A percentile compares a stretch with the other conserved stretches of the same genome.
Conservation (phyloP, 345 rosid species). For the Sisymbrium irio region DNA sequence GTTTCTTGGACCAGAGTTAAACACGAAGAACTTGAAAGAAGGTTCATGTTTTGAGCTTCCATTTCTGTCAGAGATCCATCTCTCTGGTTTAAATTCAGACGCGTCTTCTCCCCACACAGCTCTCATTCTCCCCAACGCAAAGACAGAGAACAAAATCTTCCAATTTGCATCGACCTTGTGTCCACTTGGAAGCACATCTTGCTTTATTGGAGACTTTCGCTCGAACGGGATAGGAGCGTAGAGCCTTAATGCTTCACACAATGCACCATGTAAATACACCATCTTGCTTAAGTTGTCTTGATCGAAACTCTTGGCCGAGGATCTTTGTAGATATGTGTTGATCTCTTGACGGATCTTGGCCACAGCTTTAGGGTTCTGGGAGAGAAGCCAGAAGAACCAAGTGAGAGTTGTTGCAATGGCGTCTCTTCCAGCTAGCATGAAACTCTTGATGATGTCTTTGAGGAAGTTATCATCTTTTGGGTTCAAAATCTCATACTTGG, state of each 20-base stretch:
- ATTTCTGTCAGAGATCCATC: conserved; percentile 27
- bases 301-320: conserved; percentile 11
- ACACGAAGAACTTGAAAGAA: conserved; percentile 30
- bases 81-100: conserved; percentile 34
- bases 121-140: conserved; percentile 41
- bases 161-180: conserved; percentile 26
- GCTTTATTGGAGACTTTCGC: conserved; percentile 16
- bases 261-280: conserved; percentile 41
- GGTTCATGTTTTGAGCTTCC: conserved; percentile 32
- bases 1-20: conserved; percentile 36
- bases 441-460: conserved; percentile 44
- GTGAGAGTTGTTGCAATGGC: conserved; percentile 35
- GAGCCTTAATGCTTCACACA: conserved; percentile 39
- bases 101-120: conserved; percentile 37
- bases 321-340: neutral
- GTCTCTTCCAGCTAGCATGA: conserved; percentile 54
- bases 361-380: conserved; percentile 40
- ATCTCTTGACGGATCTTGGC: conserved; percentile 34
- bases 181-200: conserved; percentile 44
- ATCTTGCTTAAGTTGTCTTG: conserved; percentile 28
- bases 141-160: conserved; percentile 26
- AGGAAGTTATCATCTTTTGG: conserved; percentile 39
- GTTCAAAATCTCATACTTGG: conserved; percentile 19
- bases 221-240: conserved; percentile 38
- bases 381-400: conserved; percentile 54